phyloP scores from a whole-genome alignment of 176 grass and related monocot genomes.

The Avena sativa region DNA sequence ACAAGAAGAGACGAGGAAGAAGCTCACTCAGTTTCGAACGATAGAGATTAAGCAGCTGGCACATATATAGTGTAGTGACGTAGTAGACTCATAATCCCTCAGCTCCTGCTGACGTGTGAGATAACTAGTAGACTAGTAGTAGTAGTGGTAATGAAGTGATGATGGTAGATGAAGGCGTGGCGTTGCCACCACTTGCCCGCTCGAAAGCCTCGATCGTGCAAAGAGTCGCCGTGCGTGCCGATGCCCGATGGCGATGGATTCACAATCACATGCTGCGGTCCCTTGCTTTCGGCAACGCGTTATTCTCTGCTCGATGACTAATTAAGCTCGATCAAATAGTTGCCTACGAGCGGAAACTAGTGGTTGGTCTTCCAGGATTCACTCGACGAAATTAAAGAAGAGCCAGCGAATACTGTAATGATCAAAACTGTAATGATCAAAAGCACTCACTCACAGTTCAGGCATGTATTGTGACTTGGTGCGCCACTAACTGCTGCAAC shows the following conservation, averaged over 20 bases:
- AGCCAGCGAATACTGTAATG: not conserved
- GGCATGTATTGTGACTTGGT: too few relatives aligned
- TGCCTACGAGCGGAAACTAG: not conserved
- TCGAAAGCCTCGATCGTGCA: too few relatives aligned
- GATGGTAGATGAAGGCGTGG: not conserved
- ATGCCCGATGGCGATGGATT: too few relatives aligned
- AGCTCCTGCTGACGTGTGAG: not conserved
- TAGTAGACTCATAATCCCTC: not conserved
- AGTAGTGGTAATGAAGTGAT: not conserved
- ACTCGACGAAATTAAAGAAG: not conserved
- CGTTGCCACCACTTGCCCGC: too few relatives aligned
- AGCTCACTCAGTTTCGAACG: not conserved
- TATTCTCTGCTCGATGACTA: not conserved
- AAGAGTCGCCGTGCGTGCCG: too few relatives aligned
- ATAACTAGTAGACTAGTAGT: not conserved
- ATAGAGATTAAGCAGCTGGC: not conserved
- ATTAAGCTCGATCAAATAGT: too few relatives aligned
- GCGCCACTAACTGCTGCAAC: too few relatives aligned
- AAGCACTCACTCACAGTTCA: too few relatives aligned
- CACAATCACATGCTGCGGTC: too few relatives aligned
- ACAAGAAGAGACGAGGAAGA: not conserved
- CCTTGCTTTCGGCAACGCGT: too few relatives aligned
- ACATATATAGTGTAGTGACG: too few relatives aligned
- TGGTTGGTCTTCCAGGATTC: slow-evolving; percentile 13
- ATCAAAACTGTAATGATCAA: too few relatives aligned